Evolutionary conservation across 1,284 basidiomycete species (phyloP).

Genomic region (Cryptococcus jaspeensis): DNA sequence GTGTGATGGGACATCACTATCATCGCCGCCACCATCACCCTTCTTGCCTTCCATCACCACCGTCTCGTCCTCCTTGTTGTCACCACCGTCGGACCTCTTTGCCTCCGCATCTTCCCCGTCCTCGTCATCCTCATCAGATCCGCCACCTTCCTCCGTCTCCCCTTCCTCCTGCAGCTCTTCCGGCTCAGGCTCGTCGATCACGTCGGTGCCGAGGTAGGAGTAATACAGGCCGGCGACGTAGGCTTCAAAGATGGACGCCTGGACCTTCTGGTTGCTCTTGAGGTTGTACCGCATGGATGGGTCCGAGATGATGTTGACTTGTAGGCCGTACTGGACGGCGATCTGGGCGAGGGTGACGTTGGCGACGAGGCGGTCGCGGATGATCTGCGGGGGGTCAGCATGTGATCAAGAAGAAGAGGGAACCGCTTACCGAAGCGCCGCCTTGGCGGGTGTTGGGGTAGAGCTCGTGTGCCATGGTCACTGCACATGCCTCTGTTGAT

Average conservation of each 20-base stretch:
- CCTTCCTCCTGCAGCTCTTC: background rate
- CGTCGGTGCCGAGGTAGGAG: conserved; percentile 18
- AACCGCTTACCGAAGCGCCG: conserved; percentile 23
- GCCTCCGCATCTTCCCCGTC: no score
- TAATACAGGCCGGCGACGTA: conserved; percentile 43
- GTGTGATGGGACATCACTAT: no score
- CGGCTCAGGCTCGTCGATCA: background rate
- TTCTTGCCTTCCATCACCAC: no score
- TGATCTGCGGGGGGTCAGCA: conserved; percentile 19
- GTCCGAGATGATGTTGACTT: conserved; percentile 9
- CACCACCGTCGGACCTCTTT: conserved; percentile 24
- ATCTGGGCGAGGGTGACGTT: conserved; percentile 38
- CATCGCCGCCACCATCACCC: no score
- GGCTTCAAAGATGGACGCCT: conserved; percentile 37
- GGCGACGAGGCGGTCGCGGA: conserved; percentile 31
- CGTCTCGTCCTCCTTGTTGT: conserved; percentile 26
- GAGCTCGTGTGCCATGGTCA: conserved; percentile 29
- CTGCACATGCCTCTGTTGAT: conserved; percentile 10
- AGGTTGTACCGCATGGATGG: conserved; percentile 1
- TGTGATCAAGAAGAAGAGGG: background rate
- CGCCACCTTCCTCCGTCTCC: background rate
- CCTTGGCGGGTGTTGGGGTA: conserved; percentile 30
- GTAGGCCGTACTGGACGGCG: conserved; percentile 26
- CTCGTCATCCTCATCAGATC: background rate
- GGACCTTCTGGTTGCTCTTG: conserved; percentile 19